A percentile compares a stretch with the other conserved stretches of the same genome.
phyloP scores from a whole-genome alignment of 2,329 filamentous ascomycete genomes.

The Teratosphaeriaceae sp. region DNA sequence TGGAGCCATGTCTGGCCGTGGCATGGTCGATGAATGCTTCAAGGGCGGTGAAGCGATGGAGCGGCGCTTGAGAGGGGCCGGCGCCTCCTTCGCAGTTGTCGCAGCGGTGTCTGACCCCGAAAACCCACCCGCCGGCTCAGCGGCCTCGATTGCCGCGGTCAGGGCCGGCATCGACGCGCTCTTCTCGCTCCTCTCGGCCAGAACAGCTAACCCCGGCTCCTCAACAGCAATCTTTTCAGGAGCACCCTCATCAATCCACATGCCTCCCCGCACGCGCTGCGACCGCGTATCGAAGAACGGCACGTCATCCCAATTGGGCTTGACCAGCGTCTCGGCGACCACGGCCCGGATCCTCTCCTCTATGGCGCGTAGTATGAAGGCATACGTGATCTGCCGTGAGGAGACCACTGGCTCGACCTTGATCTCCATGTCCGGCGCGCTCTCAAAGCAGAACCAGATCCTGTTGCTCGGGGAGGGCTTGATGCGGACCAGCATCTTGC shows the following conservation, averaged over 20 bases:
- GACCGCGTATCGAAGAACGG: constrained; percentile 79
- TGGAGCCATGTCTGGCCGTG: constrained; percentile 1
- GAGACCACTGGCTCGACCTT: constrained; percentile 94
- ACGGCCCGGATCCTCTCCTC: constrained; percentile 94
- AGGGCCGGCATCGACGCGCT: constrained; percentile 21
- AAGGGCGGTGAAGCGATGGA: constrained; percentile 14
- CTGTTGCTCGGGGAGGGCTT: constrained; percentile 95
- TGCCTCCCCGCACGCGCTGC: constrained; percentile 76
- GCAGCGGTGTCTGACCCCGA: constrained; percentile 16
- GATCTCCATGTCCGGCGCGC: constrained; percentile 90
- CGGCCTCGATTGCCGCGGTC: constrained; percentile 8
- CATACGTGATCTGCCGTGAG: constrained; percentile 90
- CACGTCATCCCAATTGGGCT: constrained; percentile 93
- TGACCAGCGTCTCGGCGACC: constrained; percentile 81
- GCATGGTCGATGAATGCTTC: constrained; percentile 6
- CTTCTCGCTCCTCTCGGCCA: constrained; percentile 17
- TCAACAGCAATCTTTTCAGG: background rate
- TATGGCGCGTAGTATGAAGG: constrained; percentile 83
- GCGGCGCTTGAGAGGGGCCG: constrained; percentile 13
- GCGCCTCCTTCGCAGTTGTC: constrained; percentile 8
- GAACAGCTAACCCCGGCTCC: too few species aligned
- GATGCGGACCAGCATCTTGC: constrained; percentile 76
- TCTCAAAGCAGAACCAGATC: constrained; percentile 91
- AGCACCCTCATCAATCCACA: constrained; percentile 54
- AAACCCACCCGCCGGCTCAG: constrained; percentile 15